Evolutionary conservation across 2,329 filamentous ascomycete genomes (phyloP).

Genomic region (Fusarium scirpi): DNA sequence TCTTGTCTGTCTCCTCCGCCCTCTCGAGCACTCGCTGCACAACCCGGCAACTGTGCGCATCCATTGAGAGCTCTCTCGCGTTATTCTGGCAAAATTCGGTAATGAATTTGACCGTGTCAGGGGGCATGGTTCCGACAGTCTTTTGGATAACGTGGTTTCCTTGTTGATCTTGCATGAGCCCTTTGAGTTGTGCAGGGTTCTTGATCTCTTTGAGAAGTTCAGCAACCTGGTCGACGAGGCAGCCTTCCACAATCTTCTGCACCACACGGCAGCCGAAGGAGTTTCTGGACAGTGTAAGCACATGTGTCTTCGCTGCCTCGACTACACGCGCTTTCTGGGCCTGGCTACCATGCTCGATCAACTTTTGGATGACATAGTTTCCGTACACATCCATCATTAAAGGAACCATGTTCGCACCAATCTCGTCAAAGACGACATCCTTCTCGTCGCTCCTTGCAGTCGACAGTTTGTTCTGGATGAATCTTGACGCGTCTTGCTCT

Average conservation of each 20-base stretch:
- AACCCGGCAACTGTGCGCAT: constrained; percentile 91
- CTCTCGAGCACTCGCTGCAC: constrained; percentile 92
- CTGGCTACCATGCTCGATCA: constrained; percentile 96
- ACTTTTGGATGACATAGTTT: constrained; percentile 98
- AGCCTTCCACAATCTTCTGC: constrained; percentile 91
- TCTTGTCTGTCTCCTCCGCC: constrained; percentile 77
- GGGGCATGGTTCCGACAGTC: constrained; percentile 83
- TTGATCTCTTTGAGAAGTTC: constrained; percentile 84
- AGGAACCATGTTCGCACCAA: constrained; percentile 84
- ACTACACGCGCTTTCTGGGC: constrained; percentile 90
- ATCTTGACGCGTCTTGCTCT: constrained; percentile 94
- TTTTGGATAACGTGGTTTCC: constrained; percentile 98
- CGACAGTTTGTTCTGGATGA: constrained; percentile 93
- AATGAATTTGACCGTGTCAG: constrained; percentile 85
- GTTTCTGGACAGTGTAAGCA: constrained; percentile 82
- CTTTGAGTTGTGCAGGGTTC: constrained; percentile 70
- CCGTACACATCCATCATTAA: constrained; percentile 97
- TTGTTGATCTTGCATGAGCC: constrained; percentile 85
- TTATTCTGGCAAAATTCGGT: constrained; percentile 83
- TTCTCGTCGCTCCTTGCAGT: constrained; percentile 96
- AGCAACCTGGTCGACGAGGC: constrained; percentile 91
- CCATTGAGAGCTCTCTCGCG: constrained; percentile 78
- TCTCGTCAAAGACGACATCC: constrained; percentile 88
- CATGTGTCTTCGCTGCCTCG: constrained; percentile 86
- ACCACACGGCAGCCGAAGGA: constrained; percentile 97